Evolutionary conservation across 257 asterid species (phyloP), one percentile per base, ranked within the genome.

Genomic region (Jacaranda copaia): DNA sequence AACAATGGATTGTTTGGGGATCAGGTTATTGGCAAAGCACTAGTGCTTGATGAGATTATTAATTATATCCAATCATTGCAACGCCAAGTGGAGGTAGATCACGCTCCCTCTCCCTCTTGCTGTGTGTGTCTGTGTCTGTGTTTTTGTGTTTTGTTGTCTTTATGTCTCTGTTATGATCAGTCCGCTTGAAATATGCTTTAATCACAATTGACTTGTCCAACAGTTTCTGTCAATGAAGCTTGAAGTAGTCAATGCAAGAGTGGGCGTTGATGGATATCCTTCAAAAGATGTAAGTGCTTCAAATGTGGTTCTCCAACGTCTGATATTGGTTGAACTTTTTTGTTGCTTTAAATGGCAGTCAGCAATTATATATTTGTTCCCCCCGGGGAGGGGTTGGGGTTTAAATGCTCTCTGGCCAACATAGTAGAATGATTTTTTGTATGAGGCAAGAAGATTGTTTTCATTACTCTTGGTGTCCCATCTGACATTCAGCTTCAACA

Each of bases 211-310:
- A 18, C 16, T 67, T 83, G 77, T 81, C 57, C 77, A 63, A 45
- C 89, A 94, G 98, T 94, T 92, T 81, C 87, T 94, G 58, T 92
- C 99, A 1, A 91, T 92, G 98, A 94, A 94, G 89, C 97, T 94
- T 68, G 98, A 94, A 89, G 91, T 95, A 59, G 97, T 94, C 65
- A 91, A 89, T 82, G 83, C 97, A 66, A 86, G 94, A 85, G 83
- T 68, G 18, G 86, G 86, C 67, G 73, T 89, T 40, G 98, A 92
- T 66, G 98, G 88, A 82, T 88, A 83, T 82, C 92, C 92, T 77
- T 83, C 93, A 72, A 94, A 93, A 90, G 98, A 90, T 78, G 96
- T 88, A 88, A 85, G 96, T 79, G 68, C 70, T 74, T 32, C 65
- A 48, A 79, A 48, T 59, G 75, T 18, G 32, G 32, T 18, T 68